Evolutionary conservation across 805 yeast species (phyloP).

Genomic region (Saccharomycopsis schoenii): DNA sequence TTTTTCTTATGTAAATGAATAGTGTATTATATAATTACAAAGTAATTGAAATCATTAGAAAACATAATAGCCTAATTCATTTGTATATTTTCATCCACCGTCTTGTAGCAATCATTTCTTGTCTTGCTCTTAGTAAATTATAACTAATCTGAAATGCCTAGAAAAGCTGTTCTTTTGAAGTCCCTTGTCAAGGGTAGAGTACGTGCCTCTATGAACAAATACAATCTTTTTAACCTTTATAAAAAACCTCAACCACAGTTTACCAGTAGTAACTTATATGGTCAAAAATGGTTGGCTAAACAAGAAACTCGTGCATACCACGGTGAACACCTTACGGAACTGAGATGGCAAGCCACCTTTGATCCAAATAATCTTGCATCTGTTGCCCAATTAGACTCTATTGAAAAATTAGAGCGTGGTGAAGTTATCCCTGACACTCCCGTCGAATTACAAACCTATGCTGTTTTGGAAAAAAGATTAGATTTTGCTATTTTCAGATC

Average conservation of each 20-base stretch:
- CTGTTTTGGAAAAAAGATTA: conserved; percentile 76
- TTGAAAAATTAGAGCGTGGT: conserved; percentile 40
- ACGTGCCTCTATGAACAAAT: conserved; percentile 86
- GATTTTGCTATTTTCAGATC: conserved; percentile 88
- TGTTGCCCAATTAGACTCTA: conserved; percentile 82
- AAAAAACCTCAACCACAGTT: conserved; percentile 53
- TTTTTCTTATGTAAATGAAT: neutral
- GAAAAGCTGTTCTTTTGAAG: conserved; percentile 16
- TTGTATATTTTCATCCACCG: no score
- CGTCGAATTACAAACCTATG: conserved; percentile 77
- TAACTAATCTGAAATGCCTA: conserved; percentile 8
- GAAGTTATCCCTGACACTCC: conserved; percentile 57
- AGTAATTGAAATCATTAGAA: neutral
- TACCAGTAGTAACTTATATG: conserved; percentile 63
- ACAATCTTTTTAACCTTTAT: conserved; percentile 79
- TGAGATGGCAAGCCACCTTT: conserved; percentile 67
- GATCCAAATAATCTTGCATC: conserved; percentile 60
- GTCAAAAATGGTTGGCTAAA: conserved; percentile 87
- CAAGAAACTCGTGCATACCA: conserved; percentile 91
- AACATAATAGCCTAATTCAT: neutral
- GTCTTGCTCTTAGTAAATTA: no score
- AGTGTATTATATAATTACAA: neutral
- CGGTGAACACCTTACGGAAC: conserved; percentile 86
- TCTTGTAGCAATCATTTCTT: no score
- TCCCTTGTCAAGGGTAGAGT: conserved; percentile 32